Evolutionary conservation across 2,329 filamentous ascomycete species (phyloP), one percentile per base, ranked within the genome.

Genomic region (Leptographium radiaticola): DNA sequence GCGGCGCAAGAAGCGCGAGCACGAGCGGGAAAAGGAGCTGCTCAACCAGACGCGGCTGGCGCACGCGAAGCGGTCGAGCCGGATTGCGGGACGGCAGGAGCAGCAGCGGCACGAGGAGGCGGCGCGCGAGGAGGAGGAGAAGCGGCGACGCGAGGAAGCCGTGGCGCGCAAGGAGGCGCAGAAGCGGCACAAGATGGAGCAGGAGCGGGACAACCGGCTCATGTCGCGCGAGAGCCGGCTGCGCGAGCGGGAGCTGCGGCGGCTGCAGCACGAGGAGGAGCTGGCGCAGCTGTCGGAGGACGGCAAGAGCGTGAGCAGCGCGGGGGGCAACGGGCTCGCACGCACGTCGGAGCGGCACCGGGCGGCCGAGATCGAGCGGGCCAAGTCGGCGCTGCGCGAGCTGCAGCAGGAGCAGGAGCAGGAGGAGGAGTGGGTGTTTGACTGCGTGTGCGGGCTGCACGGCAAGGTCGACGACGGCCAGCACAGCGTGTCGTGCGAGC

Each of bases 381-480:
- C 83, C 58, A 84, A 86, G 66, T 83, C 83, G 66, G 87, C 87
- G 38, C 72, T 95, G 12, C 78, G 86, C 60, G 80, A 85, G 53
- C 75, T 95, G 30, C 79, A 76, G 18, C 69, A 73, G 31, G 69
- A 71, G 31, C 71, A 82, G 60, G 87, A 93, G 49, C 87, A n/a
- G n/a, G n/a, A 89, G 13, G 81, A 89, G 51, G 81, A 89, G 51
- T 97, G 93, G 93, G 79, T 89, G 42, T 98, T 98, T 62, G 93
- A 98, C 65, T 98, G 93, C 65, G 78, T 87, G 31, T 98, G 93
- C 66, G 91, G 91, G 31, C 77, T 89, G 25, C 84, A 95, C 66
- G 93, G 93, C 25, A 85, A 94, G 61, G 87, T 96, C 56, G 93
- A 98, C 62, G 93, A 97, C 65, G 93, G 93, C 39, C 85, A 88